Conservation (phyloP, 106 monocot genomes). For the Dactylorhiza incarnata region DNA sequence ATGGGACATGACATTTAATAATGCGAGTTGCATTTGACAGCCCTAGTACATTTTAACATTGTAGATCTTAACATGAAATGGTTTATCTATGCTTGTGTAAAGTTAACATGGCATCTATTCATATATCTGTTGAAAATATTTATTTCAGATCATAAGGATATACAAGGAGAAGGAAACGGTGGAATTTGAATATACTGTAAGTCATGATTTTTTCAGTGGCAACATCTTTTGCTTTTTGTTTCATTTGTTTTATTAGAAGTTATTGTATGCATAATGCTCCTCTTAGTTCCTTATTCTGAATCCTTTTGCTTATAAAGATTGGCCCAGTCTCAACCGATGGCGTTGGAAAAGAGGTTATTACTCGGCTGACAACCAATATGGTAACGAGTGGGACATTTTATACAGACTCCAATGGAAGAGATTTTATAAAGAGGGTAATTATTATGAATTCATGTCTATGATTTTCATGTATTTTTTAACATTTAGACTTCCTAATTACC, state of each 20-base stretch:
- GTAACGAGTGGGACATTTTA: constrained; percentile 57
- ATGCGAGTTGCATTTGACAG: no score
- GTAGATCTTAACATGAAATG: not conserved
- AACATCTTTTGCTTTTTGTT: not conserved
- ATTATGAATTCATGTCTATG: not conserved
- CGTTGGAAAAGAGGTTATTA: constrained; percentile 53
- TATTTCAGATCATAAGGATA: constrained; percentile 7
- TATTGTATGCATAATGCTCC: not conserved
- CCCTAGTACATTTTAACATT: not conserved
- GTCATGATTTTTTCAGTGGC: not conserved
- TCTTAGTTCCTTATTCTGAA: not conserved
- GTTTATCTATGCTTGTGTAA: not conserved
- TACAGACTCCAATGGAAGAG: constrained; percentile 84
- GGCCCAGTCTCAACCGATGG: constrained; percentile 33
- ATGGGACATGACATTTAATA: no score
- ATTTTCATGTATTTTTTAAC: not conserved
- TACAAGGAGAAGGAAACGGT: constrained; percentile 8
- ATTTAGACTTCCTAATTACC: not conserved
- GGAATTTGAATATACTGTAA: constrained; percentile 9
- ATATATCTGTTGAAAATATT: not conserved
- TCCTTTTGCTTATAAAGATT: constrained; percentile 17
- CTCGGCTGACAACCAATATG: constrained; percentile 56
- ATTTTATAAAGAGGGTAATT: constrained; percentile 70
- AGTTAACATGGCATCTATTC: not conserved
- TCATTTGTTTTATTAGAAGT: not conserved